Percentiles rank a stretch among this genome's conserved stretches.
Evolutionary conservation across 2,329 filamentous ascomycete genomes (phyloP).

Genomic region (Botrytis sinoallii): DNA sequence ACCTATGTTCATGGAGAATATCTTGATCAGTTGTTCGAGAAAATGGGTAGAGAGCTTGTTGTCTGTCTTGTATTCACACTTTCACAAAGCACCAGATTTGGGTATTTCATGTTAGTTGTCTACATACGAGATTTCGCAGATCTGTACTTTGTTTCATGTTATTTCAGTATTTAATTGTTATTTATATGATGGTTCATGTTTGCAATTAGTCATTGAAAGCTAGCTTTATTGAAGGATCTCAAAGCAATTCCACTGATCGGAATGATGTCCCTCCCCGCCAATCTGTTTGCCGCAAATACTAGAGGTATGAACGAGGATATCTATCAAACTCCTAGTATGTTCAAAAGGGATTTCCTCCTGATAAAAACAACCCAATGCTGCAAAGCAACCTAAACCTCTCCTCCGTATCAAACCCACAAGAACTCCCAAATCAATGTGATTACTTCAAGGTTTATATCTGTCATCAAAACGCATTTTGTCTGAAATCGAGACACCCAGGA

Average conservation of each 20-base stretch:
- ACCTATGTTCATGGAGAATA: background rate
- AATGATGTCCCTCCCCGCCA: background rate
- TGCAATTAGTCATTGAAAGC: background rate
- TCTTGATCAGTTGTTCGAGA: background rate
- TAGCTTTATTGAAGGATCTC: background rate
- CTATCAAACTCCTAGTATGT: background rate
- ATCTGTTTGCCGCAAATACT: background rate
- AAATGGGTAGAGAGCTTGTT: background rate
- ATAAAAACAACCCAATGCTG: background rate
- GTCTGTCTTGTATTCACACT: background rate
- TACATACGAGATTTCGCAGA: background rate
- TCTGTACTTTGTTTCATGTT: background rate
- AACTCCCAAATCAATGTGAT: background rate
- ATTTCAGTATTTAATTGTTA: background rate
- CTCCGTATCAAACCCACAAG: accelerated
- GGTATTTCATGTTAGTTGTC: background rate
- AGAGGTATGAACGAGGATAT: background rate
- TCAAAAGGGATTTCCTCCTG: accelerated
- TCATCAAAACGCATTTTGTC: background rate
- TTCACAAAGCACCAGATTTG: background rate
- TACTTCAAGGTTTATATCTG: background rate
- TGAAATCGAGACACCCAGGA: accelerated
- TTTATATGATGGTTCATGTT: background rate
- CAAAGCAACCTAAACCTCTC: background rate
- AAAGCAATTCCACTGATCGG: background rate